phyloP scores from a whole-genome alignment of 768 basidiomycete species.

The Boletus reticuloceps region DNA sequence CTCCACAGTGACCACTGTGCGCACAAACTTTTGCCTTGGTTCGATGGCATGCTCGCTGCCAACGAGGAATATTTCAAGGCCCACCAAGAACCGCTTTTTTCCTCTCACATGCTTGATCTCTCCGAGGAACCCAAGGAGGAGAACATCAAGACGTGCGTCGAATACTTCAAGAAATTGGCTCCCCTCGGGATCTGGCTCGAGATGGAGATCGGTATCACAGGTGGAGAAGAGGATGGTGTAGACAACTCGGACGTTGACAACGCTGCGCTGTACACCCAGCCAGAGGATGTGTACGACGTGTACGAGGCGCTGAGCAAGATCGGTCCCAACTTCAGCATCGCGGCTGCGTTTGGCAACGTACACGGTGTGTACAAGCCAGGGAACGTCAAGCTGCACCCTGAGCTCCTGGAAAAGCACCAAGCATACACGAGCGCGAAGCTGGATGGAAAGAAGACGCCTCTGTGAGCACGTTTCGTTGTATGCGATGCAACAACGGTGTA shows the following conservation, averaged over 20 bases:
- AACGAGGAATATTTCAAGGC: slow-evolving; percentile 91
- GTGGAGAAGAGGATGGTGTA: slow-evolving; percentile 99
- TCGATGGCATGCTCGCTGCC: slow-evolving; percentile 98
- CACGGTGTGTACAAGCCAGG: slow-evolving; percentile 99
- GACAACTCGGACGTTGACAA: slow-evolving; percentile 98
- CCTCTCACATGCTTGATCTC: slow-evolving; percentile 98
- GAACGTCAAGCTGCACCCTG: slow-evolving; percentile 92
- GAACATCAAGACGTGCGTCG: slow-evolving; percentile 90
- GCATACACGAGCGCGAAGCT: slow-evolving; percentile 65
- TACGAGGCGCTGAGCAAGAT: slow-evolving; percentile 80
- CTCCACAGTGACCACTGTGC: slow-evolving; percentile 99
- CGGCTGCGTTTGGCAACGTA: slow-evolving; percentile 97
- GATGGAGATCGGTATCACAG: slow-evolving; percentile 99
- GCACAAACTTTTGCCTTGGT: slow-evolving; percentile 96
- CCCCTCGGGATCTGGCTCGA: slow-evolving; percentile 94
- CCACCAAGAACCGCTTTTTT: slow-evolving; percentile 86
- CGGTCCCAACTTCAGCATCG: slow-evolving; percentile 93
- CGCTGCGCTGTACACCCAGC: slow-evolving; percentile 92
- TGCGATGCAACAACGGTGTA: not conserved
- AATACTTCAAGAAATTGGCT: slow-evolving; percentile 96
- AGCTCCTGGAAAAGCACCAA: slow-evolving; percentile 92
- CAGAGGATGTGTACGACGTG: slow-evolving; percentile 93
- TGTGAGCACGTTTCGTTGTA: slow-evolving; percentile 49
- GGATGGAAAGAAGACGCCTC: slow-evolving; percentile 67
- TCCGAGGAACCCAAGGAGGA: slow-evolving; percentile 90